phyloP scores from a whole-genome alignment of 2,329 filamentous ascomycete genomes.

The Dactylella cylindrospora region DNA sequence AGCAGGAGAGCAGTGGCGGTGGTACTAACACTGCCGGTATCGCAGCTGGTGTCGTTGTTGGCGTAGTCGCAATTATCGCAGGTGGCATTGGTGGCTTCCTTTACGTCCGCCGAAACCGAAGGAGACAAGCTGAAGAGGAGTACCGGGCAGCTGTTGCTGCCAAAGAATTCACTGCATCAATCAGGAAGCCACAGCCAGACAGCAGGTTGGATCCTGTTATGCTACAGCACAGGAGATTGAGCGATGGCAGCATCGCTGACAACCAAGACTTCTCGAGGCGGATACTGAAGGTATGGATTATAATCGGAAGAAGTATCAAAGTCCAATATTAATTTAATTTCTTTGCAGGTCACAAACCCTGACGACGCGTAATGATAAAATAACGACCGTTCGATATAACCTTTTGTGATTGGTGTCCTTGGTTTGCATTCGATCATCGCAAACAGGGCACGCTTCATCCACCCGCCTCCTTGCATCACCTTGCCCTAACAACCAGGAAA shows the following conservation, averaged over 20 bases:
- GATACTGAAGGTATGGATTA: conserved; percentile 77
- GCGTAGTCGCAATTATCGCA: conserved; percentile 68
- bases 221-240: conserved; percentile 79
- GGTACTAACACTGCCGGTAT: conserved; percentile 77
- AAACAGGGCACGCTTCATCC: conserved; percentile 14
- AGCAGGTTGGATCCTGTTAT: conserved; percentile 80
- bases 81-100: conserved; percentile 71
- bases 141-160: conserved; percentile 78
- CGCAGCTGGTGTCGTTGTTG: conserved; percentile 83
- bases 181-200: conserved; percentile 65
- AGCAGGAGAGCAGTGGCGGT: conserved; percentile 49
- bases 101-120: conserved; percentile 72
- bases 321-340: conserved; percentile 3
- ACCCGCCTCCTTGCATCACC: conserved; percentile 1
- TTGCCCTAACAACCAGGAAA: conserved; percentile 10
- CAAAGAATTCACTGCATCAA: conserved; percentile 63
- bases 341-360: conserved; percentile 39
- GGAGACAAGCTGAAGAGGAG: conserved; percentile 78
- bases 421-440: conserved; percentile 7
- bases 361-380: conserved; percentile 37
- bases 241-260: conserved; percentile 93
- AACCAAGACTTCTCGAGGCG: conserved; percentile 95
- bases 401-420: conserved; percentile 27
- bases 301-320: too few species aligned
- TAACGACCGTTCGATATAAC: conserved; percentile 11